Conservation (phyloP, 805 yeast species). For the Metahyphopichia silvanorum region DNA sequence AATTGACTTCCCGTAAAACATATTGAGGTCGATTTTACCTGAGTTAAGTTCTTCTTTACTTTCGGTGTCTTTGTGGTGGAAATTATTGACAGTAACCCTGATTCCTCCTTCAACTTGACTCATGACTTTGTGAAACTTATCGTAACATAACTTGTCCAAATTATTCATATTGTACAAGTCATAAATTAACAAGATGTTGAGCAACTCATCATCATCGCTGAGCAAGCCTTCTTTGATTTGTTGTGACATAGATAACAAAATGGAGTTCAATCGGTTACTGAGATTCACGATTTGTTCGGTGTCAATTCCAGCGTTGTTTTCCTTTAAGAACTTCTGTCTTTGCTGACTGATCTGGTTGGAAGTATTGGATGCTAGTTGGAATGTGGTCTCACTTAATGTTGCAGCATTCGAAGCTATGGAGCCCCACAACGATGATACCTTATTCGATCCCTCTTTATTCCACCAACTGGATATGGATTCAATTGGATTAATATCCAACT, state of each 20-base stretch:
- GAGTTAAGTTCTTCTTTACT: constrained; percentile 11
- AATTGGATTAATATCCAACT: constrained; percentile 52
- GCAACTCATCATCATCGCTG: constrained; percentile 48
- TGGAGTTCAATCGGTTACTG: constrained; percentile 27
- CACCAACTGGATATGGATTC: constrained; percentile 72
- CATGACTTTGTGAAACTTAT: constrained; percentile 61
- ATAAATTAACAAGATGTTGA: constrained; percentile 50
- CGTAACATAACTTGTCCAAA: constrained; percentile 45
- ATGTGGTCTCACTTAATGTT: constrained; percentile 47
- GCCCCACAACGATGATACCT: constrained; percentile 67
- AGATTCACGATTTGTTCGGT: constrained; percentile 26
- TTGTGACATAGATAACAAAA: constrained; percentile 36
- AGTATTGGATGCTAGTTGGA: constrained; percentile 46
- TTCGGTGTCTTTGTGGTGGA: constrained; percentile 31
- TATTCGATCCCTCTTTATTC: constrained; percentile 64
- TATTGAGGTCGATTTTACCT: constrained; percentile 50
- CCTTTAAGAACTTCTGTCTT: constrained; percentile 32
- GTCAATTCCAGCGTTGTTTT: constrained; percentile 10
- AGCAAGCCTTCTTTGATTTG: constrained; percentile 51
- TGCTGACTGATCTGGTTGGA: constrained; percentile 39
- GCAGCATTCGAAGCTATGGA: constrained; percentile 55
- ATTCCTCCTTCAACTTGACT: constrained; percentile 78
- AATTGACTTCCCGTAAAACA: constrained; percentile 70
- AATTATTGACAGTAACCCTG: constrained; percentile 54
- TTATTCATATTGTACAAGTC: constrained; percentile 55